A percentile compares a stretch with the other conserved stretches of the same genome.
These are phyloP conservation scores for Houttuynia cordata DNA, from an alignment of 164 flowering plant genomes.

Conservation along the genomic window DNA sequence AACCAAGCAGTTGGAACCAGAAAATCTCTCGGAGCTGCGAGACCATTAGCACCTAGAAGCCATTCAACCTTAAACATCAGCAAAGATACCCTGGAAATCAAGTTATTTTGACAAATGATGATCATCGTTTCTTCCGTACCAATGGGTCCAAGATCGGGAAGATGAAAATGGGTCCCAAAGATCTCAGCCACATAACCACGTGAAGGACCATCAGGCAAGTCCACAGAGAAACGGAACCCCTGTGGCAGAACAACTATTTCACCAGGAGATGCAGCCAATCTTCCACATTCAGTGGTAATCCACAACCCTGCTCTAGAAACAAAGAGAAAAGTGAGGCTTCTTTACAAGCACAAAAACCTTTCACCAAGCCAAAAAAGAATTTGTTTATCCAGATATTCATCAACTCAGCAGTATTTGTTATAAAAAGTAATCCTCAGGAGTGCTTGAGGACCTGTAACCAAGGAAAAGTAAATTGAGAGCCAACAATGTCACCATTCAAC, in stretches of 20 bases:
- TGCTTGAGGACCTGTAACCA: too few relatives aligned
- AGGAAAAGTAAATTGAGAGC: too few relatives aligned
- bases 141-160: conserved; percentile 96
- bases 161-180: conserved; percentile 84
- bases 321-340: neutral
- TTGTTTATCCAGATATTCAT: too few relatives aligned
- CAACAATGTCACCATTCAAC: too few relatives aligned
- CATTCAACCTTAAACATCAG: neutral
- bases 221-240: conserved; percentile 74
- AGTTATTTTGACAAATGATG: neutral
- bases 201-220: conserved; percentile 85
- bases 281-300: conserved; percentile 88
- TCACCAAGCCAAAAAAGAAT: too few relatives aligned
- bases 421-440: too few relatives aligned
- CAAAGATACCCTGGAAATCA: neutral
- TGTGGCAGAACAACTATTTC: conserved; percentile 81
- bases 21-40: conserved; percentile 88
- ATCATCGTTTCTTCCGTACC: conserved; percentile 24
- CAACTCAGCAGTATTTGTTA: too few relatives aligned
- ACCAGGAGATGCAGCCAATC: conserved; percentile 71
- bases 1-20: conserved; percentile 82
- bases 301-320: conserved; percentile 43
- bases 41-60: conserved; percentile 89
- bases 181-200: conserved; percentile 91
- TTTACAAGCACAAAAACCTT: neutral